Base-by-base conservation (phyloP, 441 rosid genomes). In the Theobroma grandiflorum region DNA sequence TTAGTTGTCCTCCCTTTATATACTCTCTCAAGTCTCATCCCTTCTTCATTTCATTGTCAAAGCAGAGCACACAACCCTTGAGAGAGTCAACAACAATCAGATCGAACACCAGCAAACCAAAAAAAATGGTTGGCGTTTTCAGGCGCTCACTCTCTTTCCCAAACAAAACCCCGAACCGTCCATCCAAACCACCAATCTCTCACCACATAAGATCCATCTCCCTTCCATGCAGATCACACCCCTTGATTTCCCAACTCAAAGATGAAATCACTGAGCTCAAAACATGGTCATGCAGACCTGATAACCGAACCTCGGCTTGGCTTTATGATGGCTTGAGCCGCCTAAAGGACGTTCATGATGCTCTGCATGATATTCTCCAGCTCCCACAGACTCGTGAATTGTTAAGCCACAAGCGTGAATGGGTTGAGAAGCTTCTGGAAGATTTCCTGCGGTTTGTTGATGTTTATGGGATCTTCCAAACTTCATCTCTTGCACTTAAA, bases 381-480 rank as follows among this genome's bases (percentile, higher is more conserved):
- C 93, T 95, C 77, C 96, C 96, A 0, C 95, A 91, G 49, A 86
- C 95, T 3, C 94, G 82, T 3, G 89, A 90, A 4, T 88, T 92
- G 77, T 89, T 95, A 18, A 84, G 88, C 82, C 85, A 84, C 16
- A 86, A 92, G 4, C 81, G 83, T 43, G 71, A 66, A 11, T 88
- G 87, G 86, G 84, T 91, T n/a, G 98, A 94, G 73, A 90, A 88
- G 74, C 92, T 95, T 81, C 88, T 95, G 0, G 93, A 93, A 66
- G 92, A 91, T 61, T 89, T 91, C 75, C 88, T 95, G 71, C 82
- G 83, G 5, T 93, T 95, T 58, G 89, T 92, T 4, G 98, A 94
- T 76, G 94, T 89, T 8, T 94, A 91, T 49, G 99, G 98, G 35
- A 88, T 89, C 77, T 95, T 94, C 87, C 98, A 86, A 61, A 74